These are phyloP conservation scores for Nicotiana obtusifolia DNA, from an alignment of 257 asterid species.

Conservation along the genomic window DNA sequence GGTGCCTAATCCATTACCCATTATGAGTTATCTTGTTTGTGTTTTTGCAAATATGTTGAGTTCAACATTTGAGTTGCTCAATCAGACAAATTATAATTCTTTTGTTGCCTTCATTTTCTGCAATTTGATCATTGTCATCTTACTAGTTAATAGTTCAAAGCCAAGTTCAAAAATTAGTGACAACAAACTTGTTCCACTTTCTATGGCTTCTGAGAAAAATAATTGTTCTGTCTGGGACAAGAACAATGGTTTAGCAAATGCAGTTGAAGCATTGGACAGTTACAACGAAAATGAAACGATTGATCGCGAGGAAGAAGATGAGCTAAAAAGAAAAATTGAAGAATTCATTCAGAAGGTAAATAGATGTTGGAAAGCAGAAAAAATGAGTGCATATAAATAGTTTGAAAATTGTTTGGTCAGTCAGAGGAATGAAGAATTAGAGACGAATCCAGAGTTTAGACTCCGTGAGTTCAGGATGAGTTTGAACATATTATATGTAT, in stretches of 20 bases:
- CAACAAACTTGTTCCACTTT: not conserved
- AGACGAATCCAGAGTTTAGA: too few relatives aligned
- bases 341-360: conserved; percentile 49
- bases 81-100: not conserved
- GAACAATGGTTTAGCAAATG: not conserved
- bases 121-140: not conserved
- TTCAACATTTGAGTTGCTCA: conserved; percentile 10
- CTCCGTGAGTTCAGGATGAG: not conserved
- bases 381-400: conserved; percentile 11
- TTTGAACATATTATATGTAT: not conserved
- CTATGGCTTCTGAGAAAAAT: not conserved
- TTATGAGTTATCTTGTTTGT: not conserved
- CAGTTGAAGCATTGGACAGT: not conserved
- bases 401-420: not conserved
- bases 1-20: not conserved
- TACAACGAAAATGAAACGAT: not conserved
- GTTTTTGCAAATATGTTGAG: not conserved
- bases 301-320: conserved; percentile 12
- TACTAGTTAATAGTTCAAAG: not conserved
- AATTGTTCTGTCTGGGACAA: not conserved
- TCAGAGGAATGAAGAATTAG: not conserved
- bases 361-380: conserved; percentile 44
- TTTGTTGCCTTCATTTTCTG: conserved; percentile 9
- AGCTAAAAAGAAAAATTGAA: conserved; percentile 40
- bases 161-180: not conserved